Evolutionary conservation across 1,284 basidiomycete species (phyloP).

Genomic region (Uromyces viciae-fabae): DNA sequence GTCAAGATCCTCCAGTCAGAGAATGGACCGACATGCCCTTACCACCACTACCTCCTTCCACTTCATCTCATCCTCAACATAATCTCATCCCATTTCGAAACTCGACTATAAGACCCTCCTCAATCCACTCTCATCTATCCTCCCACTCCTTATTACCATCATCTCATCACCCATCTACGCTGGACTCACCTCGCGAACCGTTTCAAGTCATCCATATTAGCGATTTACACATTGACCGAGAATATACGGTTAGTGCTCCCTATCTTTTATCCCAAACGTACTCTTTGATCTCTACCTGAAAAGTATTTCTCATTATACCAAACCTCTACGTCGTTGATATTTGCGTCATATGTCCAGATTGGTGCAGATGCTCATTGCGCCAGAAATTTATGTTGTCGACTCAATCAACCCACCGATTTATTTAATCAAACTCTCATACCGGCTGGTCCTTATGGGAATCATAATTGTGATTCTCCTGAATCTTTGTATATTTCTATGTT

Average conservation of each 20-base stretch:
- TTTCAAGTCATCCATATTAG: constrained; percentile 52
- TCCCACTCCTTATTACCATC: background rate
- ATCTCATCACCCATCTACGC: background rate
- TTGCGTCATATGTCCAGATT: constrained; percentile 34
- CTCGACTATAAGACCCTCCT: background rate
- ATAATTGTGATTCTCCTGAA: constrained; percentile 60
- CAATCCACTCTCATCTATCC: constrained; percentile 51
- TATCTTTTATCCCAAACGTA: background rate
- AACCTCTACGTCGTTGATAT: background rate
- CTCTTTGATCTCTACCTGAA: background rate
- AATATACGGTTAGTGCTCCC: constrained; percentile 54
- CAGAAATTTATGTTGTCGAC: constrained; percentile 63
- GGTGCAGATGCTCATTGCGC: constrained; percentile 62
- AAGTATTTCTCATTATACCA: background rate
- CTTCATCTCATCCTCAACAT: background rate
- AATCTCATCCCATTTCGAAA: constrained; percentile 2
- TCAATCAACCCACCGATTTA: constrained; percentile 46
- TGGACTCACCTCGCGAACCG: constrained; percentile 44
- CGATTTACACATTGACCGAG: constrained; percentile 52
- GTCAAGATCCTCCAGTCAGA: constrained; percentile 54
- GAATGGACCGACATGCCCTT: constrained; percentile 46
- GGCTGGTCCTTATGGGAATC: constrained; percentile 59
- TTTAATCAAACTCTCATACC: constrained; percentile 50
- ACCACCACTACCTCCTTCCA: constrained; percentile 33
- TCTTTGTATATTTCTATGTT: constrained; percentile 61